phyloP scores from a whole-genome alignment of 495 filamentous ascomycete species.

The Pyrenula massariospora region DNA sequence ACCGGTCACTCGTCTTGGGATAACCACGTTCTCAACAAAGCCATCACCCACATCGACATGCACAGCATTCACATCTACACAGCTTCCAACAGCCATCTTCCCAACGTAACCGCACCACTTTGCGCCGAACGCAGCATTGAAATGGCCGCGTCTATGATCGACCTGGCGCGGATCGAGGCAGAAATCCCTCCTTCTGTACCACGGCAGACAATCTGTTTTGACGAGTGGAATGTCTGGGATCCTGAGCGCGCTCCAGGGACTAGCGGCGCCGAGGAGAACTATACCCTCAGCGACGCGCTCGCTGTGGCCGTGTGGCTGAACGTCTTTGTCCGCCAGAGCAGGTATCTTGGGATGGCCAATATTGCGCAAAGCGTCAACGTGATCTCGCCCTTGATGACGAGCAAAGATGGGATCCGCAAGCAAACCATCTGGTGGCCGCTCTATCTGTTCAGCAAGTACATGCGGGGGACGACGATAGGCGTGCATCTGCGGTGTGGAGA shows the following conservation, averaged over 20 bases:
- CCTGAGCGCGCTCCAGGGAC: slow-evolving; percentile 59
- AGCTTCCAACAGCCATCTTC: slow-evolving; percentile 34
- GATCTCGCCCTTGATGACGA: slow-evolving; percentile 67
- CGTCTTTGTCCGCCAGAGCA: slow-evolving; percentile 66
- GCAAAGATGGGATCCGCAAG: slow-evolving; percentile 45
- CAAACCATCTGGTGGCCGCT: slow-evolving; percentile 74
- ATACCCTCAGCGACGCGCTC: slow-evolving; percentile 65
- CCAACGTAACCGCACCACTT: slow-evolving; percentile 55
- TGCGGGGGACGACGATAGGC: slow-evolving; percentile 57
- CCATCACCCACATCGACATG: slow-evolving; percentile 58
- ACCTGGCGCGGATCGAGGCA: slow-evolving; percentile 63
- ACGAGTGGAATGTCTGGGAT: slow-evolving; percentile 85
- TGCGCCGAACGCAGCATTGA: slow-evolving; percentile 65
- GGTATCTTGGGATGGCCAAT: slow-evolving; percentile 66
- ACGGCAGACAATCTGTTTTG: slow-evolving; percentile 62
- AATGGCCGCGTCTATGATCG: slow-evolving; percentile 54
- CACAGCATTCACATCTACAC: slow-evolving; percentile 64
- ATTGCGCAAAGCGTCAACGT: slow-evolving; percentile 74
- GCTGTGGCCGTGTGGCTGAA: slow-evolving; percentile 67
- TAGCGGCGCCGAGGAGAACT: slow-evolving; percentile 54
- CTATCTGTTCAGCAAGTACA: slow-evolving; percentile 57
- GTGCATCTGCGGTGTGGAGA: slow-evolving; percentile 44
- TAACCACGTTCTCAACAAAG: slow-evolving; percentile 52
- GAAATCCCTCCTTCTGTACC: slow-evolving; percentile 41
- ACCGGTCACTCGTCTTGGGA: slow-evolving; percentile 60